Evolutionary conservation across 768 basidiomycete species (phyloP).

Genomic region (Lactarius trivialis): DNA sequence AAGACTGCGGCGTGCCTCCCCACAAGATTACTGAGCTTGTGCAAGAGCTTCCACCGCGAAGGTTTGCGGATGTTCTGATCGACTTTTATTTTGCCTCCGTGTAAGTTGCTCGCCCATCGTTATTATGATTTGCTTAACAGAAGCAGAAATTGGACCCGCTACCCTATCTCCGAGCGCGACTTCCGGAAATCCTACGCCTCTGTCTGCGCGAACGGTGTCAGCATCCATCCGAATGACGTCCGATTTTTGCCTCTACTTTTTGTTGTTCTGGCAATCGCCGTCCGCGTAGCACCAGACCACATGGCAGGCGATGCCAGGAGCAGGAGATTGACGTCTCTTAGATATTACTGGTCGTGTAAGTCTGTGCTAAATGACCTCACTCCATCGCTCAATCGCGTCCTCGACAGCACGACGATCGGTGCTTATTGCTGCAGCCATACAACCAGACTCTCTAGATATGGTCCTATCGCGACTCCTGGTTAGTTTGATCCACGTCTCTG

Average conservation of each 20-base stretch:
- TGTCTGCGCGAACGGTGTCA: conserved; percentile 53
- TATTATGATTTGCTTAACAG: conserved; percentile 14
- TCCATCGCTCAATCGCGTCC: conserved; percentile 20
- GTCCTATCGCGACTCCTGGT: conserved; percentile 86
- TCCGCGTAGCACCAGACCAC: conserved; percentile 76
- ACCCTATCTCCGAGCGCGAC: conserved; percentile 80
- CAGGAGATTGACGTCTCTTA: conserved; percentile 70
- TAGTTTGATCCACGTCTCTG: conserved; percentile 14
- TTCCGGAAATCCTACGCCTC: conserved; percentile 70
- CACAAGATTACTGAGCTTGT: conserved; percentile 87
- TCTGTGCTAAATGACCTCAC: conserved; percentile 22
- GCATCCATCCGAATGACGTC: conserved; percentile 67
- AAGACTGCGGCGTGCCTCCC: conserved; percentile 88
- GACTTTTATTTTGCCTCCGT: conserved; percentile 75
- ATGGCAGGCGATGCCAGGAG: conserved; percentile 75
- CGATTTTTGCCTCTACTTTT: conserved; percentile 89
- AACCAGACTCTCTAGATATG: conserved; percentile 86
- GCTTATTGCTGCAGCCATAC: conserved; percentile 87
- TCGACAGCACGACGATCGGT: conserved; percentile 73
- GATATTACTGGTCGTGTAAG: conserved; percentile 96
- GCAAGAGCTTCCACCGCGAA: conserved; percentile 77
- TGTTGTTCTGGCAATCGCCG: conserved; percentile 84
- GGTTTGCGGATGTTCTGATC: conserved; percentile 68
- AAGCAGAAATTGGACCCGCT: conserved; percentile 84
- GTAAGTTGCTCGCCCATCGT: conserved; percentile 36